Percentiles rank a stretch among this genome's conserved stretches.
phyloP scores from a whole-genome alignment of 1,139 yeast genomes.

The Sugiyamaella neomexicana region DNA sequence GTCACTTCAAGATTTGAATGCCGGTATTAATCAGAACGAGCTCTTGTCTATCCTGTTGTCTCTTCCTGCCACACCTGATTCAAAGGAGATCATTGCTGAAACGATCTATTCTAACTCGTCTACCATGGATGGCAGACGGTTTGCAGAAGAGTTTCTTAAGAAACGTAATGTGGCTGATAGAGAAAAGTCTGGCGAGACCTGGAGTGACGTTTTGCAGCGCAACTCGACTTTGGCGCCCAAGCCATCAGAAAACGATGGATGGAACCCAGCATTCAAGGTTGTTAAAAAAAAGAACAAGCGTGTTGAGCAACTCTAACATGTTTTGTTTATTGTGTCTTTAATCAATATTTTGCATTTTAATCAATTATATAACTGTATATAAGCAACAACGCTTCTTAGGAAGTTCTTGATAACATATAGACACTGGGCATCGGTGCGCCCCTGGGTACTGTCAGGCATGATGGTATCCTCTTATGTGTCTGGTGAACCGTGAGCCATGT shows the following conservation, averaged over 20 bases:
- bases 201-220: slow-evolving; percentile 65
- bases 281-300: slow-evolving; percentile 60
- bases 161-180: slow-evolving; percentile 68
- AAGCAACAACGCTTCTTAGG: neutral
- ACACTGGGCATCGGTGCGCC: too few species aligned
- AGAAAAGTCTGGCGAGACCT: slow-evolving; percentile 35
- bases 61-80: slow-evolving; percentile 71
- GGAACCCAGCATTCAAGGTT: slow-evolving; percentile 68
- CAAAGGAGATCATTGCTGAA: slow-evolving; percentile 85
- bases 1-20: slow-evolving; percentile 65
- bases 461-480: too few species aligned
- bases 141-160: slow-evolving; percentile 85
- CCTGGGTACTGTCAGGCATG: too few species aligned
- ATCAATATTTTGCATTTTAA: slow-evolving; percentile 9
- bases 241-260: slow-evolving; percentile 64
- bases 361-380: neutral
- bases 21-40: slow-evolving; percentile 62
- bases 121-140: slow-evolving; percentile 92
- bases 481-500: neutral
- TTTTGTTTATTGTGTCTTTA: neutral
- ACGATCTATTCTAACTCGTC: slow-evolving; percentile 88
- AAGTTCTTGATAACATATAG: too few species aligned
- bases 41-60: slow-evolving; percentile 77
- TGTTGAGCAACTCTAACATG: slow-evolving; percentile 13
- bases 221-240: slow-evolving; percentile 54